Percentiles rank a stretch among this genome's conserved stretches.
Evolutionary conservation across 2,329 filamentous ascomycete genomes (phyloP).

Genomic region (Grosmannia clavigera): DNA sequence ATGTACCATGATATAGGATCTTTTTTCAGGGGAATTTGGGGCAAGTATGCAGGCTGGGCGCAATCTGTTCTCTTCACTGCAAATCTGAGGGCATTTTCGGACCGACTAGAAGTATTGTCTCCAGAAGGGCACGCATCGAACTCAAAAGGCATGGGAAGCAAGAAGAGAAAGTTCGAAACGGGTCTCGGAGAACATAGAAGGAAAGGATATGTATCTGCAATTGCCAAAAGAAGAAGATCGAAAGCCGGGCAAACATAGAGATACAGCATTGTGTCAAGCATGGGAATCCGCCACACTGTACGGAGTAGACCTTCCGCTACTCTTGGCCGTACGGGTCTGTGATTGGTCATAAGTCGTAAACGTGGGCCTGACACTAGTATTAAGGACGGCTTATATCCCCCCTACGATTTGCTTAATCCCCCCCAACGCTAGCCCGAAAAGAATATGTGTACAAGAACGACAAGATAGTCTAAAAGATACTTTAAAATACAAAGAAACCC

Average conservation of each 20-base stretch:
- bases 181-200: background rate
- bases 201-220: background rate
- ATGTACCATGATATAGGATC: slow-evolving; percentile 86
- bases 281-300: too few species aligned
- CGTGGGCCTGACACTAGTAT: too few species aligned
- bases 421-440: too few species aligned
- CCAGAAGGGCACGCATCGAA: background rate
- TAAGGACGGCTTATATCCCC: background rate
- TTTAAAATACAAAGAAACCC: too few species aligned
- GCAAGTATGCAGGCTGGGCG: slow-evolving; percentile 89
- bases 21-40: slow-evolving; percentile 83
- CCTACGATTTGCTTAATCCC: too few species aligned
- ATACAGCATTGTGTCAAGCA: background rate
- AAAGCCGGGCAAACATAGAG: background rate
- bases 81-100: slow-evolving; percentile 74
- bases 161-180: background rate
- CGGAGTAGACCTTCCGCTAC: too few species aligned
- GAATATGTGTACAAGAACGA: too few species aligned
- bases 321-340: too few species aligned
- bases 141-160: slow-evolving; percentile 12
- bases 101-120: slow-evolving; percentile 30
- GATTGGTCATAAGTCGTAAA: too few species aligned
- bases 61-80: slow-evolving; percentile 95
- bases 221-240: background rate
- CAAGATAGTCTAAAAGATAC: too few species aligned